Evolutionary conservation across 352 stramenopile genomes (phyloP), one percentile per base, ranked within the genome.

Genomic region (Labyrinthula sp.): DNA sequence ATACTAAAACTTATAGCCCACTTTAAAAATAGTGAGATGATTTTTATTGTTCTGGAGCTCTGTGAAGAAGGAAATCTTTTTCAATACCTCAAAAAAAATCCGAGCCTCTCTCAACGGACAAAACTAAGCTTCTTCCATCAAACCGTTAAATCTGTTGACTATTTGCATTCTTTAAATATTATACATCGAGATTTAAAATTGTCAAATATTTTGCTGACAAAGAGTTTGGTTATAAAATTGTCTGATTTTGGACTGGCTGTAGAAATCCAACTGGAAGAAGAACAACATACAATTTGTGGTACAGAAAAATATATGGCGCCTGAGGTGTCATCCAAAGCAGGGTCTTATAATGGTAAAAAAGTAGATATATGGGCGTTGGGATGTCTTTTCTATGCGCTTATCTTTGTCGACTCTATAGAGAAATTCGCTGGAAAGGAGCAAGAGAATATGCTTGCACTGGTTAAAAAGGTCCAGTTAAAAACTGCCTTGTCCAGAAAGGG

Each of bases 131-230:
- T 23, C 25, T 52, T 52, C 18, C 18, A 24, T 3, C 31, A 58
- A 21, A 30, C 56, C 33, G 41, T 56, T 7, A 48, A n/a, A 8
- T 41, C 31, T 1, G 25, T 58, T 14, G 33, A 38, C 2, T 41
- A 56, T 24, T 22, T 58, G 20, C 49, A 58, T 30, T 30, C 39
- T 14, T 38, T 36, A 30, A 36, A 45, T 23, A 56, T 58, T 25
- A 38, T 58, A 30, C 49, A 58, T 31, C 30, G 45, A 20, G 49
- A 58, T 37, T 30, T 58, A 14, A 58, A 58, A 25, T 20, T 47
- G 2, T 38, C 30, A 33, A 82, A 79, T 38, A 76, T 82, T 45
- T 40, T 82, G 8, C 57, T 79, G 2, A 77, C 67, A 2, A 48
- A 35, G 2, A 45, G 49, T 0, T 68, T 69, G 0, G 47, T 68